Percentiles rank a stretch among this genome's conserved stretches.
Evolutionary conservation across 192 early-diverging fungal species (phyloP).

Genomic region (Backusella parvicylindrica): DNA sequence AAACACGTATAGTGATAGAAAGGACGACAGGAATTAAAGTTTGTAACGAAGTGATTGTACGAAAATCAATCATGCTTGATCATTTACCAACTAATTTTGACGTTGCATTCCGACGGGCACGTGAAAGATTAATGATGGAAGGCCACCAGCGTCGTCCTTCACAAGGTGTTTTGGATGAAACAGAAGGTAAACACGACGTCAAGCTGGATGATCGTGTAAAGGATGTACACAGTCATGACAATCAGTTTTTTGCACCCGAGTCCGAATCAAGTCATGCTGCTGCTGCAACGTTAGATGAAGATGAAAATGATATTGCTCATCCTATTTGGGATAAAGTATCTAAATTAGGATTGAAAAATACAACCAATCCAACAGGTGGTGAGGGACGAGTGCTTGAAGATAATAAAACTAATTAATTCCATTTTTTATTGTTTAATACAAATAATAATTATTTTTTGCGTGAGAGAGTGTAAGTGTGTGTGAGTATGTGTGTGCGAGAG

Average conservation of each 20-base stretch:
- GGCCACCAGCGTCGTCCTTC: not conserved
- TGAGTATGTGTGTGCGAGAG: not conserved
- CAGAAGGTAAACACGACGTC: not conserved
- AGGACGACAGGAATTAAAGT: slow-evolving; percentile 19
- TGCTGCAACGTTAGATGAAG: not conserved
- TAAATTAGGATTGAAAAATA: slow-evolving; percentile 1
- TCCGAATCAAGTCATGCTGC: not conserved
- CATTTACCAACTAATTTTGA: slow-evolving; percentile 39
- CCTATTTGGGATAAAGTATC: not conserved
- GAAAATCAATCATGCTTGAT: slow-evolving; percentile 30
- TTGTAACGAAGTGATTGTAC: slow-evolving; percentile 31
- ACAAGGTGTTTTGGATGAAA: not conserved
- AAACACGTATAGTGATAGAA: slow-evolving; percentile 36
- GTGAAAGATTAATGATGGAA: slow-evolving; percentile 27
- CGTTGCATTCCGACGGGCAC: slow-evolving; percentile 27
- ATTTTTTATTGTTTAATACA: not conserved
- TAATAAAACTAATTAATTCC: not conserved
- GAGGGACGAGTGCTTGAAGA: not conserved
- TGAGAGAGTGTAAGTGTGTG: too few species aligned
- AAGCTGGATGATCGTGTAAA: not conserved
- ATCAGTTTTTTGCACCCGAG: not conserved
- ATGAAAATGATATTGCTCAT: not conserved
- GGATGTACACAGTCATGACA: not conserved
- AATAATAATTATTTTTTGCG: not conserved
- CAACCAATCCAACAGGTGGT: not conserved